A percentile compares a stretch with the other conserved stretches of the same genome.
Conservation (phyloP, 2,329 filamentous ascomycete genomes). For the Arthrocladium fulminans region DNA sequence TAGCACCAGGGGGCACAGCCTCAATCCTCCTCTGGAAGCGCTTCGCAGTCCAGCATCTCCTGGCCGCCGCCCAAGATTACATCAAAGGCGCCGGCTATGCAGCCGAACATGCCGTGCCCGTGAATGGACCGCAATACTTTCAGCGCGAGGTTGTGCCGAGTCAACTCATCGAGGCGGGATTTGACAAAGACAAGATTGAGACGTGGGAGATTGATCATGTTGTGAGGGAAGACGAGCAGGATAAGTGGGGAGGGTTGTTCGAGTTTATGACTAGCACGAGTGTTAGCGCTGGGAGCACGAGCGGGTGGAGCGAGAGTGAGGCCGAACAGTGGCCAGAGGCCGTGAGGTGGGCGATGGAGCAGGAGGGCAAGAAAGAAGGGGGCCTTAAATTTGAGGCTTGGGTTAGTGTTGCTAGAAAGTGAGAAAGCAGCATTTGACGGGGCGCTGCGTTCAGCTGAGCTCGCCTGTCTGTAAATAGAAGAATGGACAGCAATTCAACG, state of each 20-base stretch:
- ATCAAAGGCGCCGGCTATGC: conserved; percentile 6
- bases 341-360: conserved; percentile 4
- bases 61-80: conserved; percentile 6
- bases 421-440: background rate
- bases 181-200: background rate
- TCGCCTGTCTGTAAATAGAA: too few relatives aligned
- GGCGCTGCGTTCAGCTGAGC: too few relatives aligned
- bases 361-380: conserved; percentile 4
- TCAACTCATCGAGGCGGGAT: conserved; percentile 5
- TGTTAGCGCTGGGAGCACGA: background rate
- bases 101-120: background rate
- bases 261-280: conserved; percentile 1
- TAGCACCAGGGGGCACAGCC: conserved; percentile 33
- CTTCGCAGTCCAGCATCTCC: background rate
- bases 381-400: conserved; percentile 9
- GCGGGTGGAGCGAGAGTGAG: conserved; percentile 8
- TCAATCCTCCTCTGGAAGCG: conserved; percentile 5
- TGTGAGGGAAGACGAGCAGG: background rate
- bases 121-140: conserved; percentile 7
- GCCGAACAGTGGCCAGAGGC: conserved; percentile 4
- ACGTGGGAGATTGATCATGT: conserved; percentile 1
- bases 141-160: conserved; percentile 1
- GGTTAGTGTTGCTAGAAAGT: conserved; percentile 8
- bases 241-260: conserved; percentile 7
- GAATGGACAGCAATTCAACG: too few relatives aligned